phyloP scores from a whole-genome alignment of 2,329 filamentous ascomycete species.

The Fusarium continuum region DNA sequence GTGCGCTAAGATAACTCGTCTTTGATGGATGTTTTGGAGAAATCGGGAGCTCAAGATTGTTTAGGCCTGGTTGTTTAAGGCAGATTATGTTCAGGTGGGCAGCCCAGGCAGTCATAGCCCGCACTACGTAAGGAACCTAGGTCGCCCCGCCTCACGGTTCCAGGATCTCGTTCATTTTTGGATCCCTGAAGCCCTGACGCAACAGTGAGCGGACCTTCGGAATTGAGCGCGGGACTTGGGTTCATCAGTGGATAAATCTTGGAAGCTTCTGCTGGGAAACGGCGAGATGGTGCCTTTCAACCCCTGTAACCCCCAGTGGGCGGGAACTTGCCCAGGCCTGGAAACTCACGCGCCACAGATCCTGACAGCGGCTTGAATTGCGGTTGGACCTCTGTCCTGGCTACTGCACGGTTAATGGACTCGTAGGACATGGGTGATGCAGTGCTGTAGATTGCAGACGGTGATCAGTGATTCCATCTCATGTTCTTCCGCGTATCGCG shows the following conservation, averaged over 20 bases:
- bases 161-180: slow-evolving; percentile 20
- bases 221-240: slow-evolving; percentile 3
- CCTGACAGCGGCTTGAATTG: slow-evolving; percentile 15
- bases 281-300: slow-evolving; percentile 2
- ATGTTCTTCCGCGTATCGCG: not conserved
- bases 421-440: slow-evolving; percentile 4
- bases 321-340: slow-evolving; percentile 15
- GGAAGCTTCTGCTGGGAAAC: slow-evolving; percentile 12
- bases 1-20: slow-evolving; percentile 16
- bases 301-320: slow-evolving; percentile 24
- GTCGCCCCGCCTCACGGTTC: slow-evolving; percentile 23
- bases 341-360: slow-evolving; percentile 24
- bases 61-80: slow-evolving; percentile 9
- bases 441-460: not conserved
- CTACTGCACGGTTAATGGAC: slow-evolving; percentile 30
- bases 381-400: slow-evolving; percentile 24
- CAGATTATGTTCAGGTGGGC: slow-evolving; percentile 8
- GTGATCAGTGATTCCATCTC: slow-evolving; percentile 1
- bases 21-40: slow-evolving; percentile 30
- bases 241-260: slow-evolving; percentile 19
- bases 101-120: slow-evolving; percentile 18
- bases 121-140: slow-evolving; percentile 36
- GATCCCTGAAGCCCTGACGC: slow-evolving; percentile 31
- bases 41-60: slow-evolving; percentile 7
- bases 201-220: slow-evolving; percentile 31